Evolutionary conservation across 2,329 filamentous ascomycete genomes (phyloP).

Genomic region (Chaetomium strumarium): DNA sequence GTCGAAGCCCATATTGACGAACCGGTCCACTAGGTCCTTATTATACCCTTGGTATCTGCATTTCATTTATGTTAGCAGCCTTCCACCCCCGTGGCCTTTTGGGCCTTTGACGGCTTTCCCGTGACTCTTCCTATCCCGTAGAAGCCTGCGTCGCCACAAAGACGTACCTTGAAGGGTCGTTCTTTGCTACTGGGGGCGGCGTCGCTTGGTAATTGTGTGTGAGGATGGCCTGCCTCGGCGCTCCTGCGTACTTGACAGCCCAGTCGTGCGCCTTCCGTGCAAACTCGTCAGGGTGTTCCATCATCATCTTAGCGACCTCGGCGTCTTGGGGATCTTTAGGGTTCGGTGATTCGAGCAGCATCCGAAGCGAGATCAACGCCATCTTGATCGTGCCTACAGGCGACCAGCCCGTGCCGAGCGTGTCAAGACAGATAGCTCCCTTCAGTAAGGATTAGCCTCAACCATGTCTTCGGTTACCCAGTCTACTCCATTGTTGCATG

Average conservation of each 20-base stretch:
- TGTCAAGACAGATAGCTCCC: conserved; percentile 97
- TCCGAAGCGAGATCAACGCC: conserved; percentile 85
- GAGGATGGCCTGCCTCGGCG: conserved; percentile 46
- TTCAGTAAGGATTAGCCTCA: conserved; percentile 41
- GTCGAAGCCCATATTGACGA: conserved; percentile 87
- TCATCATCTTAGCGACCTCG: conserved; percentile 86
- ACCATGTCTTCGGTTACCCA: not conserved
- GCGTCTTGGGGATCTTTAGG: conserved; percentile 96
- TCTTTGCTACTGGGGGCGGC: conserved; percentile 40
- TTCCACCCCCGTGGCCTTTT: not conserved
- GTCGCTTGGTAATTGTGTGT: conserved; percentile 34
- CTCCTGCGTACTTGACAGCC: conserved; percentile 78
- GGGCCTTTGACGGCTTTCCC: too few species aligned
- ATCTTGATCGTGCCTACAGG: conserved; percentile 96
- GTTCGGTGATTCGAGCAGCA: conserved; percentile 86
- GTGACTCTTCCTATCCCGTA: too few species aligned
- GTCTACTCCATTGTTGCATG: too few species aligned
- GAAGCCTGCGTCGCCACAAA: not conserved
- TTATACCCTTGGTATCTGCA: conserved; percentile 81
- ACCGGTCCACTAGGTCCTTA: conserved; percentile 73
- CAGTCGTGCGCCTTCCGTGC: conserved; percentile 80
- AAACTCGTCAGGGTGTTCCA: conserved; percentile 72
- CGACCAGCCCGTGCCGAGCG: conserved; percentile 83
- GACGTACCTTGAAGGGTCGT: conserved; percentile 19
- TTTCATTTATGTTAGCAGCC: not conserved